Conservation (phyloP, 257 asterid species). For the Handroanthus guayacan region DNA sequence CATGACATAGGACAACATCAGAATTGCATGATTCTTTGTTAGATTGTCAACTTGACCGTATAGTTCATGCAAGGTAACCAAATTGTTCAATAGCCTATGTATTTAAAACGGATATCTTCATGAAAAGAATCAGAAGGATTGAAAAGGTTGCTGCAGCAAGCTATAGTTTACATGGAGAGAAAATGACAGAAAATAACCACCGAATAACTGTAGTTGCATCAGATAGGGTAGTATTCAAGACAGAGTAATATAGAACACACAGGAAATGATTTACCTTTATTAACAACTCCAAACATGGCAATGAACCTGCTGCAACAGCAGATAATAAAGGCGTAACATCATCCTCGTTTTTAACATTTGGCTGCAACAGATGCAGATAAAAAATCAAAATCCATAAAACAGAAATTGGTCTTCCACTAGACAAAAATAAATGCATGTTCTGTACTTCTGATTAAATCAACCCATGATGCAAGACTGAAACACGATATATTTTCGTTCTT, state of each 20-base stretch:
- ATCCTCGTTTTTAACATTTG: constrained; percentile 82
- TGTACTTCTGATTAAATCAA: neutral
- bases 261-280: constrained; percentile 59
- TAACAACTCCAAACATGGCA: constrained; percentile 74
- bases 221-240: constrained; percentile 7
- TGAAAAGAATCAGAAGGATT: neutral
- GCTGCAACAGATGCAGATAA: constrained; percentile 62
- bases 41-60: constrained; percentile 3
- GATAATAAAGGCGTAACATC: constrained; percentile 85
- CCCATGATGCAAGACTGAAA: constrained; percentile 23
- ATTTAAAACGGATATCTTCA: neutral
- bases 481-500: neutral
- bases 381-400: constrained; percentile 10
- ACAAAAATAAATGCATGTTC: neutral
- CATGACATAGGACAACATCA: neutral
- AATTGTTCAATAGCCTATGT: neutral
- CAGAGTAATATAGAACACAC: neutral
- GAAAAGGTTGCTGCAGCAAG: neutral
- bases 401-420: neutral
- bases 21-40: neutral
- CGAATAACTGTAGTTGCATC: neutral
- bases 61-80: constrained; percentile 7
- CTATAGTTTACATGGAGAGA: neutral
- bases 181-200: constrained; percentile 6
- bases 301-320: constrained; percentile 96